phyloP scores from a whole-genome alignment of 495 filamentous ascomycete genomes.

The Trichoderma asperelloides region DNA sequence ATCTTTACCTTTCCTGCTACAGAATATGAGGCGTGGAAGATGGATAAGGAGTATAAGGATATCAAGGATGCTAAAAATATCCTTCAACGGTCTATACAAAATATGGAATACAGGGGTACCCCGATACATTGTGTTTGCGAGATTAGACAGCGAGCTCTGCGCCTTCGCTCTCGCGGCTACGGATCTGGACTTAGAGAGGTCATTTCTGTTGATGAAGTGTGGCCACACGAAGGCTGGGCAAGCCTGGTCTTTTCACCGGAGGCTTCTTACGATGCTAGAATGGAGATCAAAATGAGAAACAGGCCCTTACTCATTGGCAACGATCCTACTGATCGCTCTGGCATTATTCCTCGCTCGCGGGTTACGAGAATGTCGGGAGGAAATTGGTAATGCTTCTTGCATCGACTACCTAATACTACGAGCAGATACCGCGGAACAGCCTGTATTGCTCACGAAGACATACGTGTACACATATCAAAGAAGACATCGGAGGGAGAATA shows the following conservation, averaged over 20 bases:
- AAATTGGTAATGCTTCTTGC: background rate
- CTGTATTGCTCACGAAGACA: too few species aligned
- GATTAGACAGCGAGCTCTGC: background rate
- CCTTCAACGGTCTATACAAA: background rate
- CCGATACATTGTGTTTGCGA: too few species aligned
- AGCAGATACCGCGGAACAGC: too few species aligned
- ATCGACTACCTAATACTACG: too few species aligned
- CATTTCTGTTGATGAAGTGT: slow-evolving; percentile 8
- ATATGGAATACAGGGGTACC: background rate
- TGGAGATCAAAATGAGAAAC: background rate
- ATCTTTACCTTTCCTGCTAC: background rate
- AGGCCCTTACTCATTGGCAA: background rate
- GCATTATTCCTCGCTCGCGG: background rate
- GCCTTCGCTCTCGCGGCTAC: background rate
- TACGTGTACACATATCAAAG: too few species aligned
- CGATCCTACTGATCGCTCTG: background rate
- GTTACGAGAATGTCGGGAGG: too few species aligned
- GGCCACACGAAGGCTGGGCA: background rate
- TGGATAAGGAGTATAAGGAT: background rate
- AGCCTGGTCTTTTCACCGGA: background rate
- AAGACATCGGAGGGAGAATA: too few species aligned
- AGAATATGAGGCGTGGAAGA: background rate
- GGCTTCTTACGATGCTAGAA: background rate
- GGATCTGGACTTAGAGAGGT: background rate
- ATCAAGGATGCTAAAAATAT: background rate